Base-by-base conservation (phyloP, 1,284 basidiomycete genomes). In the Omphalotus olearius region DNA sequence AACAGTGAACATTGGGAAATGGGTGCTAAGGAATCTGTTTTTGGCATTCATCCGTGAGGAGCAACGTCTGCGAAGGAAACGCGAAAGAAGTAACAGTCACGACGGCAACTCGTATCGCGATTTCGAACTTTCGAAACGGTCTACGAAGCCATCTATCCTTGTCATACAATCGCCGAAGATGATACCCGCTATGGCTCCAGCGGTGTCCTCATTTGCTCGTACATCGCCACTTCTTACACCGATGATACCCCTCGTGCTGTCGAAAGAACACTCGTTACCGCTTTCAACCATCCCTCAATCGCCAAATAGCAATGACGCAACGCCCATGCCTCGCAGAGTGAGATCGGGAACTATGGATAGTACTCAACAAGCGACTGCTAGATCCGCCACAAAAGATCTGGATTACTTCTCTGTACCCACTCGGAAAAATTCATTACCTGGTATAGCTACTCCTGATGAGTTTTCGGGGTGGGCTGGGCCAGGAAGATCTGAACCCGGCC, bases 1-100 rank as follows among this genome's bases (percentile, higher is more conserved):
- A 45, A 59, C 52, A 91, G 88, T 91, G 56, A 91, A 91, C 64
- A 71, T 91, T 41, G 89, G 87, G 2, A 90, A 87, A 66, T 91
- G 88, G 88, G 79, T 87, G 2, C 66, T 91, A 17, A 74, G 82
- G 25, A 91, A 90, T 62, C 64, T 91, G 4, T 91, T 91, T 62
- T 60, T 80, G 18, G 78, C 76, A 0, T 90, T 91, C 61, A 76
- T 89, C 46, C 72, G 74, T 2, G 87, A 88, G 60, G 79, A 88
- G 59, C 75, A 79, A 52, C 73, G 75, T 10, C 58, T 69, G 11
- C 50, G 51, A 17, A 41, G 50, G 17, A 55, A 52, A 30, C 37
- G 38, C 18, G 47, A 50, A 16, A 45, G 48, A 25, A 71, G 72
- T 69, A 59, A 64, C 57, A 59, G 30, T 54, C 57, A 33, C 40